These are phyloP conservation scores for Penicillium aurantiogriseum DNA, from an alignment of 2,329 filamentous ascomycete genomes.

Conservation along the genomic window DNA sequence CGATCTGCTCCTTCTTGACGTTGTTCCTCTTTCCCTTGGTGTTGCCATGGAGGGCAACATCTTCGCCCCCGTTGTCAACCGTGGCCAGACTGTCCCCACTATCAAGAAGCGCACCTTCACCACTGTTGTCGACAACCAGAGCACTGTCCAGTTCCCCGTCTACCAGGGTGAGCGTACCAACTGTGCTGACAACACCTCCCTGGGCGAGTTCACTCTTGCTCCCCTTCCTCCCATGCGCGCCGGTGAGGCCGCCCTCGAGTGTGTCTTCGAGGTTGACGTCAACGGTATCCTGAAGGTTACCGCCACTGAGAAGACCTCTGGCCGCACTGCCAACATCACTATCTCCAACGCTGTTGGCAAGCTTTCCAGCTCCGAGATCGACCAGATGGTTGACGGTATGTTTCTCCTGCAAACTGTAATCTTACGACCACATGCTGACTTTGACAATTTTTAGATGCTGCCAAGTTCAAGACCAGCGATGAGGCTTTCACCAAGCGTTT, in stretches of 20 bases:
- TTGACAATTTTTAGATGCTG: conserved; percentile 62
- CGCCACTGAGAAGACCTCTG: conserved; percentile 97
- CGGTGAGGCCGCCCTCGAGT: conserved; percentile 93
- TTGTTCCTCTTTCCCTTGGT: conserved; percentile 93
- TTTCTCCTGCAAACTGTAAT: conserved; percentile 8
- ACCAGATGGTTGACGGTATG: conserved; percentile 90
- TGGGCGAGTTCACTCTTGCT: conserved; percentile 94
- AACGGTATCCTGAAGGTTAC: conserved; percentile 99
- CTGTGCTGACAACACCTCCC: conserved; percentile 96
- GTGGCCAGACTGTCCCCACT: conserved; percentile 72
- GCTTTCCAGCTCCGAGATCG: conserved; percentile 89
- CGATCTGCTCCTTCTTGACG: conserved; percentile 93
- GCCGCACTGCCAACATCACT: conserved; percentile 98
- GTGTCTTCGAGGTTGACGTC: conserved; percentile 99
- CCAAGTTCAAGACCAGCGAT: conserved; percentile 97
- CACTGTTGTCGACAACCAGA: conserved; percentile 65
- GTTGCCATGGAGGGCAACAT: conserved; percentile 99
- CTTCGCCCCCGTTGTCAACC: conserved; percentile 88
- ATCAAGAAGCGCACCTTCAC: conserved; percentile 90
- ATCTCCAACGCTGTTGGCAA: conserved; percentile 99
- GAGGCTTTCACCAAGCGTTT: conserved; percentile 99
- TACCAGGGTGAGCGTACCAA: conserved; percentile 97
- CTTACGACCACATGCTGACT: conserved; percentile 10
- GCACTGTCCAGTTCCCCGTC: conserved; percentile 85
- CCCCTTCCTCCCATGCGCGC: conserved; percentile 84